Conservation (phyloP, 2,329 filamentous ascomycete species). For the Aspergillus proliferans region DNA sequence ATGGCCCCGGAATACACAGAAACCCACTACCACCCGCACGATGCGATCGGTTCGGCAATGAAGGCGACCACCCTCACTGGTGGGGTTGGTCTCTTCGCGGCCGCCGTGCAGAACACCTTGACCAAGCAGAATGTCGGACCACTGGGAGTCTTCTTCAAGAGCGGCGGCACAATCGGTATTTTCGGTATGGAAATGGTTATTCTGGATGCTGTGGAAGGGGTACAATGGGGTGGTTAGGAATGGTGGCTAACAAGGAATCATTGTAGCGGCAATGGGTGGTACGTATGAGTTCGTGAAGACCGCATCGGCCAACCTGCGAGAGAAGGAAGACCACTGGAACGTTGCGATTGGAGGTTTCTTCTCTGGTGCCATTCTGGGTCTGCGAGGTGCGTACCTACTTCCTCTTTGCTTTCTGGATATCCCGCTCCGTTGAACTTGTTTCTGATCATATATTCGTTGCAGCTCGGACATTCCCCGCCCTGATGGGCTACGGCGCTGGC, state of each 20-base stretch:
- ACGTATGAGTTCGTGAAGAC: conserved; percentile 71
- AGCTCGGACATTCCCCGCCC: conserved; percentile 62
- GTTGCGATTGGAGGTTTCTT: conserved; percentile 69
- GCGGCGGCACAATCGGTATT: conserved; percentile 65
- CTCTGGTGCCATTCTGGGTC: conserved; percentile 64
- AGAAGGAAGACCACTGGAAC: conserved; percentile 76
- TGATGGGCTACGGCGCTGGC: conserved; percentile 61
- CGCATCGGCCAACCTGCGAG: conserved; percentile 75
- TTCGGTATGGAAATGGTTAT: conserved; percentile 49
- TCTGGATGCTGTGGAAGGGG: neutral
- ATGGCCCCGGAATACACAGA: conserved; percentile 47
- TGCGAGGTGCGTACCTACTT: conserved; percentile 54
- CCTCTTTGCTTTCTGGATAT: neutral
- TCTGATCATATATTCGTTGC: conserved; percentile 7
- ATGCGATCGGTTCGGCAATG: conserved; percentile 64
- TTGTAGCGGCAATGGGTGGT: conserved; percentile 62
- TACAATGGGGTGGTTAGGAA: neutral
- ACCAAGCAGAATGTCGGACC: conserved; percentile 74
- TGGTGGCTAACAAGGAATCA: conserved; percentile 7
- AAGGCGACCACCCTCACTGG: conserved; percentile 61
- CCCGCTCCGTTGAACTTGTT: conserved; percentile 3
- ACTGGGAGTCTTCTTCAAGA: conserved; percentile 72
- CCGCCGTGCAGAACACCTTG: conserved; percentile 80
- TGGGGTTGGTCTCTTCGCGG: conserved; percentile 62
- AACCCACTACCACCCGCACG: conserved; percentile 61